Percentiles rank a stretch among this genome's conserved stretches.
Evolutionary conservation across 1,284 basidiomycete genomes (phyloP).

Genomic region (Tetrapyrgos nigripes): DNA sequence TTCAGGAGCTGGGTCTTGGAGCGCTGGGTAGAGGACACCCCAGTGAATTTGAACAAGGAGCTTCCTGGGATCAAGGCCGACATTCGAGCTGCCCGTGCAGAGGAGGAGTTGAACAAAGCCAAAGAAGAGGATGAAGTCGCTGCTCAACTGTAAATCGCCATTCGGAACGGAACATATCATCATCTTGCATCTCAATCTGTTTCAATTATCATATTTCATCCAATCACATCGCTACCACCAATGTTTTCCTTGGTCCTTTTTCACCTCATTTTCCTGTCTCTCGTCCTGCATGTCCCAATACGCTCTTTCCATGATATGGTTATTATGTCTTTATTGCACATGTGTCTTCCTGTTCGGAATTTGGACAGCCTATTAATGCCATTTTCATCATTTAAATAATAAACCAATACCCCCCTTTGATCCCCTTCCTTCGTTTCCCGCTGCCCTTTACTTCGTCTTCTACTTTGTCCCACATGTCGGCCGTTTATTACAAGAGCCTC

Average conservation of each 20-base stretch:
- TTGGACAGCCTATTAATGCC: constrained; percentile 2
- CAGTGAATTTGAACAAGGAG: constrained; percentile 58
- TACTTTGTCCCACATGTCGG: too few species aligned
- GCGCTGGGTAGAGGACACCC: constrained; percentile 60
- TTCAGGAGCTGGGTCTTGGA: constrained; percentile 67
- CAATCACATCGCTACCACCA: constrained; percentile 3
- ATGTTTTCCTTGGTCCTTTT: not conserved
- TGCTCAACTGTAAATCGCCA: constrained; percentile 4
- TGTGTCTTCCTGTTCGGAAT: constrained; percentile 8
- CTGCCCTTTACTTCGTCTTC: too few species aligned
- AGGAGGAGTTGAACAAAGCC: constrained; percentile 13
- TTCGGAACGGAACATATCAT: not conserved
- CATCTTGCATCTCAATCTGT: not conserved
- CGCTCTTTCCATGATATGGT: constrained; percentile 7
- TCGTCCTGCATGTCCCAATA: not conserved
- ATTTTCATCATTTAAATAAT: too few species aligned
- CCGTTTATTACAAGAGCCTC: too few species aligned
- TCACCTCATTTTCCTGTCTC: not conserved
- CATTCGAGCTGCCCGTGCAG: constrained; percentile 41
- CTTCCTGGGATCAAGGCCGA: constrained; percentile 60
- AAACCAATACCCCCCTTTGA: too few species aligned
- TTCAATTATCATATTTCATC: not conserved
- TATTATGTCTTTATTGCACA: constrained; percentile 10
- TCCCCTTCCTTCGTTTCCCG: too few species aligned
- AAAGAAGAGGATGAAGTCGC: constrained; percentile 15